A percentile compares a stretch with the other conserved stretches of the same genome.
phyloP scores from a whole-genome alignment of 495 filamentous ascomycete genomes.

The Penicillium fimorum region DNA sequence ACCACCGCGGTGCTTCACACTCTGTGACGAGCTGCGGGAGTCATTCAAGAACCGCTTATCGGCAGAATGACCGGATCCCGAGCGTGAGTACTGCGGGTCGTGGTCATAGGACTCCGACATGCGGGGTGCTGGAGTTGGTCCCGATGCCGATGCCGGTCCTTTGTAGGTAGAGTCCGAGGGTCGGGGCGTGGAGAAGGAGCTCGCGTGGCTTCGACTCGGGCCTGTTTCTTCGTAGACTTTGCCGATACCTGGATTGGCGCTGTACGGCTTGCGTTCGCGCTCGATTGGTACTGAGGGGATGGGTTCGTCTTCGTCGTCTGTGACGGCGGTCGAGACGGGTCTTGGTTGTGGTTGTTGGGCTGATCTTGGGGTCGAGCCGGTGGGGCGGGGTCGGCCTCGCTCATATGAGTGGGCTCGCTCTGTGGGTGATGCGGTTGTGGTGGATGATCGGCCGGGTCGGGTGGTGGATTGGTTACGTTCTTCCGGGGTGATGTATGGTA shows the following conservation, averaged over 20 bases:
- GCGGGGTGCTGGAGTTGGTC: conserved; percentile 10
- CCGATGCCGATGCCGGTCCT: not conserved
- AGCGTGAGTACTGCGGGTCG: conserved; percentile 28
- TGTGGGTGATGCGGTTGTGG: conserved; percentile 17
- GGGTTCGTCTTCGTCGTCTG: conserved; percentile 45
- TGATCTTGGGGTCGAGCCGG: conserved; percentile 1
- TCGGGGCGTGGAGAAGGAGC: conserved; percentile 31
- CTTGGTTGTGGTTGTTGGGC: not conserved
- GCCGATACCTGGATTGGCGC: conserved; percentile 53
- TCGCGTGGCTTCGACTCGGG: conserved; percentile 24
- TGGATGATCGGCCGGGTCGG: conserved; percentile 20
- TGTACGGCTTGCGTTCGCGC: conserved; percentile 63
- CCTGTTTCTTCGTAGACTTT: conserved; percentile 49
- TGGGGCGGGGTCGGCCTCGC: conserved; percentile 52
- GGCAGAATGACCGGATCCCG: conserved; percentile 23
- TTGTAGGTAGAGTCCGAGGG: conserved; percentile 21
- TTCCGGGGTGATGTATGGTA: conserved; percentile 41
- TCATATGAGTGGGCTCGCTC: conserved; percentile 41
- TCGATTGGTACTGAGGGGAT: conserved; percentile 53
- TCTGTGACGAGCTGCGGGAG: conserved; percentile 39
- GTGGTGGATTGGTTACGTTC: conserved; percentile 35
- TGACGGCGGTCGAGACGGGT: conserved; percentile 21
- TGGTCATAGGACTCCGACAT: conserved; percentile 22
- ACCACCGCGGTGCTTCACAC: conserved; percentile 18
- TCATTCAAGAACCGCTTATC: conserved; percentile 20